Conservation (phyloP, 1,139 yeast species). For the Trichomonascaceae sp. region DNA sequence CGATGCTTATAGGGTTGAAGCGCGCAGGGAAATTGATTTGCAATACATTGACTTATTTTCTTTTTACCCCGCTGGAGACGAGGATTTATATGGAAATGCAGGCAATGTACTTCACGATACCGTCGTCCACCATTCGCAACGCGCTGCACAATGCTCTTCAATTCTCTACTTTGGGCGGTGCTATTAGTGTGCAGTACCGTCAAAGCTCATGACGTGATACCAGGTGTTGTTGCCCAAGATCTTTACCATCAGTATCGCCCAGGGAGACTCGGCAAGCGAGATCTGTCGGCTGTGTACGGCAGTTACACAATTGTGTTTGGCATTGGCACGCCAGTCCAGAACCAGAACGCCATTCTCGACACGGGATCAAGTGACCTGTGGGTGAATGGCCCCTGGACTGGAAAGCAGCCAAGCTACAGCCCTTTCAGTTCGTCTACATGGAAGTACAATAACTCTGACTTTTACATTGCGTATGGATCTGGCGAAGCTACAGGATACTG, state of each 20-base stretch:
- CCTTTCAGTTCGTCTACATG: slow-evolving; percentile 13
- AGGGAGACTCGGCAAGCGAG: slow-evolving; percentile 7
- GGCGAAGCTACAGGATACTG: slow-evolving; percentile 31
- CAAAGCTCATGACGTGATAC: neutral
- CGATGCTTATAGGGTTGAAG: too few species aligned
- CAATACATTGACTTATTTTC: too few species aligned
- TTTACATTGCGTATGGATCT: slow-evolving; percentile 16
- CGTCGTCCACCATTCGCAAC: too few species aligned
- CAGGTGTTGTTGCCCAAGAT: slow-evolving; percentile 7
- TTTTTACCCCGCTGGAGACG: too few species aligned
- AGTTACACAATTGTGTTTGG: slow-evolving; percentile 24
- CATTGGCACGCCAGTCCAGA: slow-evolving; percentile 31
- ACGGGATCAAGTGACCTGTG: slow-evolving; percentile 37
- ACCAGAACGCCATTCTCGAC: slow-evolving; percentile 29
- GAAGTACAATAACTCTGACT: slow-evolving; percentile 9
- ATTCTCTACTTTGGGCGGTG: too few species aligned
- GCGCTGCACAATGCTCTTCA: too few species aligned
- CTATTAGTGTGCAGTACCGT: too few species aligned
- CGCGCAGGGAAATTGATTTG: too few species aligned
- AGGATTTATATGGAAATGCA: too few species aligned
- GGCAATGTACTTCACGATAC: too few species aligned
- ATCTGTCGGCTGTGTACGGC: slow-evolving; percentile 6
- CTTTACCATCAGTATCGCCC: slow-evolving; percentile 4
- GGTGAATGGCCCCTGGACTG: slow-evolving; percentile 26
- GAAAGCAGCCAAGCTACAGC: slow-evolving; percentile 11